These are phyloP conservation scores for Acanthamoeba lugdunensis DNA, from an alignment of 208 protist species.

Conservation along the genomic window DNA sequence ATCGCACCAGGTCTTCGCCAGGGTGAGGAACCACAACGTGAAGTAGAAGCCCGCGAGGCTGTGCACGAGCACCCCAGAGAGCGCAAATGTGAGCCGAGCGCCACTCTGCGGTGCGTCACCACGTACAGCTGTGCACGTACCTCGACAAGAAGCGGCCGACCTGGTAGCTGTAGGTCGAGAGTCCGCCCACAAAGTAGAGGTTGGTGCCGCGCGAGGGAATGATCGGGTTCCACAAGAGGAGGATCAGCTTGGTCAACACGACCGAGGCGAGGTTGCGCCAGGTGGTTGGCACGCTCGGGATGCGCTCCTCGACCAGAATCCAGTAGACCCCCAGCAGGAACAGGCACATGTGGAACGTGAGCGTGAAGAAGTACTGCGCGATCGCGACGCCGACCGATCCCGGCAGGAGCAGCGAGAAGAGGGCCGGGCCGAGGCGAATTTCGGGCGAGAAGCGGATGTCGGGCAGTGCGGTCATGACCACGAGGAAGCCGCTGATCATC, in stretches of 20 bases:
- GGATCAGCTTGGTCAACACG: constrained; percentile 23
- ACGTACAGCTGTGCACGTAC: not conserved
- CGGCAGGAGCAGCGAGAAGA: not conserved
- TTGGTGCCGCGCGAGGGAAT: constrained; percentile 10
- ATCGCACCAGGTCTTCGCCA: constrained; percentile 50
- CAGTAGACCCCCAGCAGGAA: constrained; percentile 39
- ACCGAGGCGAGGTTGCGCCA: constrained; percentile 49
- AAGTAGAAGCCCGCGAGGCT: constrained; percentile 38
- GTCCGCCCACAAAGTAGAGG: constrained; percentile 13
- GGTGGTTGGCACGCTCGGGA: constrained; percentile 26
- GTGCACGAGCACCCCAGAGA: not conserved
- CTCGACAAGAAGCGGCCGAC: constrained; percentile 4
- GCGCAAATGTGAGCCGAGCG: not conserved
- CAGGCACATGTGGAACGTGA: constrained; percentile 50
- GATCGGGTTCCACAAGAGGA: constrained; percentile 35
- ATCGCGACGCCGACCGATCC: not conserved
- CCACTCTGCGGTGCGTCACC: not conserved
- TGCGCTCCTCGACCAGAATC: constrained; percentile 14
- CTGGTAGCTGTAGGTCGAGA: constrained; percentile 46
- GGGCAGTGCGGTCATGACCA: constrained; percentile 40
- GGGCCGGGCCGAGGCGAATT: not conserved
- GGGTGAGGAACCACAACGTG: constrained; percentile 24
- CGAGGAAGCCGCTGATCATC: constrained; percentile 43
- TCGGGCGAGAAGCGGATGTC: constrained; percentile 21
- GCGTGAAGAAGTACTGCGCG: constrained; percentile 46